Evolutionary conservation across 2,329 filamentous ascomycete genomes (phyloP), one percentile per base, ranked within the genome.

Genomic region (Dothideomycetidae sp.): DNA sequence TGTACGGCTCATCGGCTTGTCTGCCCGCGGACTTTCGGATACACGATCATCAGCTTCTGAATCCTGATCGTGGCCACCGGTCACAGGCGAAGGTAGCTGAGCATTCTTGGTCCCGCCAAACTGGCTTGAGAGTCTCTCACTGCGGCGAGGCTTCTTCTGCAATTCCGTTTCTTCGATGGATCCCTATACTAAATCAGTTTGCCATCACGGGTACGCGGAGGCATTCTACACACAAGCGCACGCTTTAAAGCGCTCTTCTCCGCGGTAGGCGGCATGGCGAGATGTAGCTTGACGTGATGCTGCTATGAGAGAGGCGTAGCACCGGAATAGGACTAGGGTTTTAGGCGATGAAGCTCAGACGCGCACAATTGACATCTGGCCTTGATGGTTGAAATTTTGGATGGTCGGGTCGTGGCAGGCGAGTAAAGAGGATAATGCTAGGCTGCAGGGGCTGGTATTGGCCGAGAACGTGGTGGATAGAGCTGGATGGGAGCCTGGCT

Each of bases 161-260:
- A 37, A 41, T 13, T 45, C 40, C 16, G 72, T 67, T 39, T 78
- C 73, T 48, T 73, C 75, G 36, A 71, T 65, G 29, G 78, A 82
- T 48, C 66, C 70, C 81, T 86, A 59, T 47, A 54, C 17, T 31
- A 10, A 17, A n/a, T 29, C 10, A 12, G 9, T 5, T 23, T 11
- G 13, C 10, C 12, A 10, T 14, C 5, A 7, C 14, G 17, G 15
- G 29, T 7, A 28, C 16, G 29, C 9, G 14, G 32, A 21, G 12
- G 10, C n/a, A 17, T n/a, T 14, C 44, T 42, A 65, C 72, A 55
- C 67, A 90, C 83, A 59, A 78, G 72, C 49, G 66, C 73, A 55
- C 84, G 77, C 68, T 93, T 93, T 64, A 90, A 74, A 63, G 81
- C 79, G 65, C 78, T 85, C 66, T 82, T 82, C 61, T 90, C 80